Evolutionary conservation across 2,329 filamentous ascomycete genomes (phyloP), one percentile per base, ranked within the genome.

Genomic region (Monosporascus sp.): DNA sequence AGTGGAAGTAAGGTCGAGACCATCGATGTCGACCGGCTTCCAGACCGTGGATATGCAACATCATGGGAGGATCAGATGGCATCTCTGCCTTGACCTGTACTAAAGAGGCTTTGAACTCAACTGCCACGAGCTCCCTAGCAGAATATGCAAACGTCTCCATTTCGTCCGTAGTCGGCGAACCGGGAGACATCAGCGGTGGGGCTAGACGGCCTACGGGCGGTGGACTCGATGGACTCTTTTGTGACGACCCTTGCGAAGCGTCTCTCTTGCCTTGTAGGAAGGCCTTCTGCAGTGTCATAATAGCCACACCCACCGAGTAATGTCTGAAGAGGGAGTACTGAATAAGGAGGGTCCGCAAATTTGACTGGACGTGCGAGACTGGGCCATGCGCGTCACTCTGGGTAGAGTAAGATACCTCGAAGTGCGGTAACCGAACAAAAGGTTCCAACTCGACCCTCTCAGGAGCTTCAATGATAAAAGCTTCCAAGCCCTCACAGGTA

Each of bases 301-400:
- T 75, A 8, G 93, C 94, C 55, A 97, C 85, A 1, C 91, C 89
- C 26, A 95, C 79, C 0, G 92, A 88, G 66, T 97, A 99, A 67
- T 96, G 92, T 3, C 92, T 87, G 68, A 95, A 96, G 0, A 99
- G 80, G 0, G 95, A 99, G 67, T 97, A 97, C 49, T 95, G 88
- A 7, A 96, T 65, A 56, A 89, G 84, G 2, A 99, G 73, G 6
- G 88, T 90, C 60, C 88, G 87, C 20, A 94, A 80, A 50, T 88
- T 83, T 0, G 90, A 88, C 60, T 95, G 91, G 44, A 97, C 73
- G 65, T 97, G 91, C 65, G 97, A 89, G 6, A 96, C 79, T 0
- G 91, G 89, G 0, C 92, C 93, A 64, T 96, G 89, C 31, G 83
- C 83, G 68, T 99, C 94, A 59, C 89, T 95, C 4, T 85, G 79